Percentiles rank a stretch among this genome's conserved stretches.
phyloP scores from a whole-genome alignment of 208 protist genomes.

The Trypanosoma mega region DNA sequence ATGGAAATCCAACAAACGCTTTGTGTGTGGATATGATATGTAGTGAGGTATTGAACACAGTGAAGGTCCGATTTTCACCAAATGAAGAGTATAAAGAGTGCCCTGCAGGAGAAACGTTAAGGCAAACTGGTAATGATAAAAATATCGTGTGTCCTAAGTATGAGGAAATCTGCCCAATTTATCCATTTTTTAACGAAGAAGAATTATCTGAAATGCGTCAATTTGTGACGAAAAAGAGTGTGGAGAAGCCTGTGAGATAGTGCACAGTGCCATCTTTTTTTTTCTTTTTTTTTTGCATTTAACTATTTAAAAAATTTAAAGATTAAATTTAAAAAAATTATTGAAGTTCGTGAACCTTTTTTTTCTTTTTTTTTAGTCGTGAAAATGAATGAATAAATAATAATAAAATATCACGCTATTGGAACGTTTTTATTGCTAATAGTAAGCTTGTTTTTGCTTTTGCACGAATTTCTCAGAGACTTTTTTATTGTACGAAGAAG shows the following conservation, averaged over 20 bases:
- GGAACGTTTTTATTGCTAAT: too few species aligned
- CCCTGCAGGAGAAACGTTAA: background rate
- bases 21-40: background rate
- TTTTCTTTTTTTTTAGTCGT: conserved; percentile 5
- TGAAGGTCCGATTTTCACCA: background rate
- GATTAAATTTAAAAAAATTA: background rate
- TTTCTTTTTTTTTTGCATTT: conserved; percentile 5
- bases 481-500: too few species aligned
- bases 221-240: too few species aligned
- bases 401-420: too few species aligned
- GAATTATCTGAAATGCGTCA: background rate
- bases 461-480: too few species aligned
- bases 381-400: too few species aligned
- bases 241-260: too few species aligned
- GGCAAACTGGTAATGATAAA: background rate
- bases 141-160: background rate
- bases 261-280: background rate
- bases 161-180: background rate
- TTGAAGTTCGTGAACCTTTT: conserved; percentile 1
- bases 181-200: background rate
- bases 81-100: background rate
- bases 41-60: background rate
- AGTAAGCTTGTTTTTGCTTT: too few species aligned
- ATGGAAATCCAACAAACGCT: background rate
- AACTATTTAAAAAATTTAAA: conserved; percentile 1